Base-by-base conservation (phyloP, 1,284 basidiomycete species). In the Earliella scabrosa region DNA sequence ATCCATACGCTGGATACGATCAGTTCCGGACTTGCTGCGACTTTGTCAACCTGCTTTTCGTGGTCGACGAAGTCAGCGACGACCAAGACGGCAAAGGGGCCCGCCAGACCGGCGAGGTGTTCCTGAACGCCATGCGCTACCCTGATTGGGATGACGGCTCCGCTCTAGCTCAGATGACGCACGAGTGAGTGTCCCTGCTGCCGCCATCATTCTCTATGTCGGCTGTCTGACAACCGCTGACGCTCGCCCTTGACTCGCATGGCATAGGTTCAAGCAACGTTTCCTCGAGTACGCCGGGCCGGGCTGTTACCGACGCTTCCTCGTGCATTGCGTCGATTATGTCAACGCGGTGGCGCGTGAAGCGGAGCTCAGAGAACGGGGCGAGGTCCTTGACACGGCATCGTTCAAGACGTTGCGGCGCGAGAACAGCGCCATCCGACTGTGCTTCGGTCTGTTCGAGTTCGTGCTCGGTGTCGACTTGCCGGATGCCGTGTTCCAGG, bases 61-160 rank as follows among this genome's bases (percentile, higher is more conserved):
- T 86, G 46, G 77, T 87, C 44, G 87, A 90, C 65, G 87, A 88
- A 66, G 75, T 87, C 47, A 87, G 83, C 65, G 86, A 89, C 63
- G 85, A 86, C 49, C 85, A 86, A 68, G 77, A 72, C 63, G 80
- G 81, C 35, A 68, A 71, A 46, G 85, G 82, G 50, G 86, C 84
- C 39, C 75, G 78, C 35, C 68, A 69, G 20, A 86, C 82, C 29
- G 82, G 84, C 26, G 73, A 79, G 34, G 74, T 81, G 36, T 83
- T 82, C 60, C 73, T 73, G 31, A 70, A 71, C 43, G 67, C 59
- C 36, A 67, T 74, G 67, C 65, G 67, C 52, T 68, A 74, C 47
- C 63, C 68, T 10, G 62, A 64, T 21, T 73, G 70, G 71, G 67
- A 72, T 27, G 71, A 75, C 48, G 72, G 69, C 45, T 74, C 73